phyloP scores from a whole-genome alignment of 2,329 filamentous ascomycete species.

The Penicillium sp. region DNA sequence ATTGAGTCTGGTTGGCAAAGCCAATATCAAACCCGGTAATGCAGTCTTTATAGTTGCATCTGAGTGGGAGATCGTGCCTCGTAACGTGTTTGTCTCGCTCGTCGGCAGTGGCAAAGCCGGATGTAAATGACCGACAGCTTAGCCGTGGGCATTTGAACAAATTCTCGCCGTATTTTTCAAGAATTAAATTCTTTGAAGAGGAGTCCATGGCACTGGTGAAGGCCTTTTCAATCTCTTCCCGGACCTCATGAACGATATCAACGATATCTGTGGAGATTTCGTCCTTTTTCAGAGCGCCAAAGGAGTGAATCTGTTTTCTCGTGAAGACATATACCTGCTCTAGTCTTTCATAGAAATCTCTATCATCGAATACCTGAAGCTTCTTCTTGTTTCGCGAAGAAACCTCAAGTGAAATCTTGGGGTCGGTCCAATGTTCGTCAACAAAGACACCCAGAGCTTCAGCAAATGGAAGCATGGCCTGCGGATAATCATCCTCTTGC shows the following conservation, averaged over 20 bases:
- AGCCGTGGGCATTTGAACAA: not conserved
- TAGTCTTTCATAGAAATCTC: not conserved
- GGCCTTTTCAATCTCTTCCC: not conserved
- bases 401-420: not conserved
- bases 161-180: not conserved
- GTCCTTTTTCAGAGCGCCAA: not conserved
- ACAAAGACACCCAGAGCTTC: not conserved
- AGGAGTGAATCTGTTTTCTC: conserved; percentile 1
- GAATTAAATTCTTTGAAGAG: not conserved
- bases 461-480: not conserved
- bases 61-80: not conserved
- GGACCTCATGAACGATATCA: not conserved
- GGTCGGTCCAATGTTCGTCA: not conserved
- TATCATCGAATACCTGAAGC: not conserved
- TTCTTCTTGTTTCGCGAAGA: conserved; percentile 1
- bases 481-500: not conserved
- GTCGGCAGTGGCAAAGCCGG: not conserved
- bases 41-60: conserved; percentile 1
- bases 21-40: conserved; percentile 1
- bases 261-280: not conserved
- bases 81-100: not conserved
- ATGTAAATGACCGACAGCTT: conserved; percentile 1
- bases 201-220: not conserved
- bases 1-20: not conserved
- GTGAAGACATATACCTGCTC: conserved; percentile 1